phyloP scores from a whole-genome alignment of 768 basidiomycete genomes.

The Naganishia onofrii region DNA sequence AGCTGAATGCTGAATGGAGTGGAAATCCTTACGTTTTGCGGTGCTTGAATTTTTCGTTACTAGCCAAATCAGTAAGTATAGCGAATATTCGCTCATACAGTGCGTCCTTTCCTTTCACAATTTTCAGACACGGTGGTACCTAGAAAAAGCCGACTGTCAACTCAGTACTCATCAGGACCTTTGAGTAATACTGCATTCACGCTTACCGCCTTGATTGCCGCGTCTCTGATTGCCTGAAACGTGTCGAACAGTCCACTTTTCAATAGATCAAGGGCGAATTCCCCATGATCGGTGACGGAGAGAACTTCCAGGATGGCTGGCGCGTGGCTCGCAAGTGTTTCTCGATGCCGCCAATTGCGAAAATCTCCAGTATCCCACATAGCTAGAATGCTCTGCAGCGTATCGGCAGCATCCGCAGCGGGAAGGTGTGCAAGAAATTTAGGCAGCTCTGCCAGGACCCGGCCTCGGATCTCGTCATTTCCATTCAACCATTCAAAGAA shows the following conservation, averaged over 20 bases:
- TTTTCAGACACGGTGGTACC: slow-evolving; percentile 41
- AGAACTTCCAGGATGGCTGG: slow-evolving; percentile 55
- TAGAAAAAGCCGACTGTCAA: slow-evolving; percentile 29
- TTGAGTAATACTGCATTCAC: slow-evolving; percentile 27
- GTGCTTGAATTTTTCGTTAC: slow-evolving; percentile 55
- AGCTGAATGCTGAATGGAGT: slow-evolving; percentile 30
- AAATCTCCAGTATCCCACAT: slow-evolving; percentile 63
- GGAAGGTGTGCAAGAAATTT: slow-evolving; percentile 62
- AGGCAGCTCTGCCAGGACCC: slow-evolving; percentile 67
- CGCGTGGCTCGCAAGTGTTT: slow-evolving; percentile 64
- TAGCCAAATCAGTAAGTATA: slow-evolving; percentile 56
- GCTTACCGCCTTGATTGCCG: slow-evolving; percentile 67
- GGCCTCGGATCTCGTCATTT: slow-evolving; percentile 70
- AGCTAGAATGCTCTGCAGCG: slow-evolving; percentile 38
- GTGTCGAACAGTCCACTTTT: slow-evolving; percentile 67
- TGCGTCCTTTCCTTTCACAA: slow-evolving; percentile 38
- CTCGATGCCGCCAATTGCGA: slow-evolving; percentile 77
- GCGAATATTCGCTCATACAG: slow-evolving; percentile 38
- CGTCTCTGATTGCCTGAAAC: slow-evolving; percentile 81
- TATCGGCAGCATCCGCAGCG: slow-evolving; percentile 54
- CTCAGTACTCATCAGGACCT: too few species aligned
- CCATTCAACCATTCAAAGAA: slow-evolving; percentile 60
- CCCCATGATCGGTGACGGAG: slow-evolving; percentile 54
- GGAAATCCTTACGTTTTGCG: slow-evolving; percentile 66
- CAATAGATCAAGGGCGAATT: slow-evolving; percentile 61